A percentile compares a stretch with the other conserved stretches of the same genome.
Evolutionary conservation across 2,329 filamentous ascomycete species (phyloP).

Genomic region (Colletotrichum cereale): DNA sequence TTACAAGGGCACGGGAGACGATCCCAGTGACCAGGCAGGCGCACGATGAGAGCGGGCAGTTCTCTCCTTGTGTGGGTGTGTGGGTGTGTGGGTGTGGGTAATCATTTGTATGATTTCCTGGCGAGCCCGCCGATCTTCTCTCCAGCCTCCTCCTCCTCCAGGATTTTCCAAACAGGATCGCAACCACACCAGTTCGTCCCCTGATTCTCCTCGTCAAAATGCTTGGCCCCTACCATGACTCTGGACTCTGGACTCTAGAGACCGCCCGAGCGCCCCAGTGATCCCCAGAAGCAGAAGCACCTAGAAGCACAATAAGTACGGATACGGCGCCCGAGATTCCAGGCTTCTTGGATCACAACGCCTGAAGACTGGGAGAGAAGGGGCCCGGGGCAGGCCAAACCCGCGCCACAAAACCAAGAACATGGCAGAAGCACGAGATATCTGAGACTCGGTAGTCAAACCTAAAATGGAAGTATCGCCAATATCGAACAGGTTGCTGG

Average conservation of each 20-base stretch:
- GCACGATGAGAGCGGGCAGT: not conserved
- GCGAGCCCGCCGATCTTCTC: slow-evolving; percentile 31
- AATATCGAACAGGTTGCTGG: slow-evolving; percentile 10
- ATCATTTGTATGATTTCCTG: slow-evolving; percentile 28
- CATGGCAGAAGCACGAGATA: not conserved
- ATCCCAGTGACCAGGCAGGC: not conserved
- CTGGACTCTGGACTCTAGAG: slow-evolving; percentile 11
- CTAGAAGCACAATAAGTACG: too few species aligned
- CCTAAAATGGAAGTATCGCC: slow-evolving; percentile 28
- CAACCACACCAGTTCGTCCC: slow-evolving; percentile 35
- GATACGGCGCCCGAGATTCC: slow-evolving; percentile 3
- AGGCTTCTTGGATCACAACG: not conserved
- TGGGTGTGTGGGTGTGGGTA: too few species aligned
- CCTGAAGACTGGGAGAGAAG: not conserved
- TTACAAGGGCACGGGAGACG: not conserved
- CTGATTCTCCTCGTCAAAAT: slow-evolving; percentile 35
- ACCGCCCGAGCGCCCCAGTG: slow-evolving; percentile 9
- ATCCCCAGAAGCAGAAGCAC: slow-evolving; percentile 9
- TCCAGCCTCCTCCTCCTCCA: slow-evolving; percentile 27
- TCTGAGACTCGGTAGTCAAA: slow-evolving; percentile 6
- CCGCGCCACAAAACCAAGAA: not conserved
- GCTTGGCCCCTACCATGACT: slow-evolving; percentile 29
- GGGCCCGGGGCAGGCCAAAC: not conserved
- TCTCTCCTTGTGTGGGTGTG: not conserved
- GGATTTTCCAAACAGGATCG: slow-evolving; percentile 38